These are phyloP conservation scores for Antarctomyces pellizariae DNA, from an alignment of 495 filamentous ascomycete species.

Conservation along the genomic window DNA sequence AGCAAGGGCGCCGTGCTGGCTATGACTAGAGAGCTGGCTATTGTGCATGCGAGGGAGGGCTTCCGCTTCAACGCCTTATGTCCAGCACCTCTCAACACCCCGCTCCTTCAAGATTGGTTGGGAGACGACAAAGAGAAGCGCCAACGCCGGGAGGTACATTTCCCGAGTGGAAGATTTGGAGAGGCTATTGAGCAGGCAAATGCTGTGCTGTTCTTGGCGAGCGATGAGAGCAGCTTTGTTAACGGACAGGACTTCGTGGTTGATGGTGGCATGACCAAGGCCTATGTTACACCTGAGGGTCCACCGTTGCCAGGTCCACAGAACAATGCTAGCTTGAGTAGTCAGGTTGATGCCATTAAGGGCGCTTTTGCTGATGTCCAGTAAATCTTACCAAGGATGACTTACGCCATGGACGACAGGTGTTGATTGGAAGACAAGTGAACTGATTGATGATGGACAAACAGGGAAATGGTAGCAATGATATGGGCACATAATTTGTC, in stretches of 20 bases:
- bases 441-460: too few species aligned
- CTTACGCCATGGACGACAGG: too few species aligned
- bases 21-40: slow-evolving; percentile 57
- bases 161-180: slow-evolving; percentile 84
- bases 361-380: too few species aligned
- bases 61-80: slow-evolving; percentile 81
- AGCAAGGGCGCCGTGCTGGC: slow-evolving; percentile 87
- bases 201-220: slow-evolving; percentile 81
- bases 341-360: slow-evolving; percentile 12
- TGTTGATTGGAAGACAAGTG: too few species aligned
- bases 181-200: slow-evolving; percentile 91
- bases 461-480: too few species aligned
- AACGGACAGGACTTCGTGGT: slow-evolving; percentile 85
- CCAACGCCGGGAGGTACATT: slow-evolving; percentile 71
- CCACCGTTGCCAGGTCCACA: slow-evolving; percentile 41
- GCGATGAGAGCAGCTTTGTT: slow-evolving; percentile 84
- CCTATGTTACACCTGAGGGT: slow-evolving; percentile 84
- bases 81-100: slow-evolving; percentile 74
- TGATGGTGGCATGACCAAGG: slow-evolving; percentile 92
- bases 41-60: slow-evolving; percentile 67
- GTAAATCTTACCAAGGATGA: too few species aligned
- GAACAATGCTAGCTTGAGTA: slow-evolving; percentile 32
- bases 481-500: too few species aligned
- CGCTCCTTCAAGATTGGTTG: slow-evolving; percentile 83
- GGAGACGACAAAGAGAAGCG: slow-evolving; percentile 77